Evolutionary conservation across 2,329 filamentous ascomycete genomes (phyloP), one percentile per base, ranked within the genome.

Genomic region (Curvularia verruculosa): DNA sequence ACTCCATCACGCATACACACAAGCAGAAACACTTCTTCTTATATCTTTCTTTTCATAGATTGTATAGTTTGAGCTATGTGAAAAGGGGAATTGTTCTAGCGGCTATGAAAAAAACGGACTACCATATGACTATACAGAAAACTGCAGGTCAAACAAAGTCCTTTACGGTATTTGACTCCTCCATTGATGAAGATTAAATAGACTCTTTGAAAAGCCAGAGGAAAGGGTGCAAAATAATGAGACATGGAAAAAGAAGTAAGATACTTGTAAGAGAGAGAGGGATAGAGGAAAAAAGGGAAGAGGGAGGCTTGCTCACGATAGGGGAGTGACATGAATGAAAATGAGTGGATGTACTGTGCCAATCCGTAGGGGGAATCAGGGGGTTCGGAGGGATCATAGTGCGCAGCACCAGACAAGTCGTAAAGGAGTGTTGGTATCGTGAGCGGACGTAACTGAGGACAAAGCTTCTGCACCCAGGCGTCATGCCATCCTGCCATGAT

Each of bases 381-480:
- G 26, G 21, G 9, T 2, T 29, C 8, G 15, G 10, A 15, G 37
- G 24, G 47, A 31, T 31, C 44, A 23, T 39, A 48, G 53, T 48
- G 51, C 55, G 51, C 51, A 58, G 49, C 54, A 56, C 54, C 43
- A 49, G 23, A 24, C 8, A 40, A 47, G 51, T 55, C 46, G 49
- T 59, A 18, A 54, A 54, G 41, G 54, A 49, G 41, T 52, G 52
- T 44, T 39, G 37, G 52, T 59, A 56, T 59, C 52, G 52, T 56
- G 40, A 59, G 49, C 48, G 39, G 45, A 59, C 52, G 52, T 59
- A 31, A 55, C 46, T 43, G 24, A 48, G 29, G 45, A 37, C 31
- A 19, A 26, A 48, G 45, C 19, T 23, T 24, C 31, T 24, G 21
- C 36, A 36, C 45, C 43, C 24, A 29, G 29, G 28, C 28, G 52